Evolutionary conservation across 805 yeast genomes (phyloP).

Genomic region (Monosporozyma solicola): DNA sequence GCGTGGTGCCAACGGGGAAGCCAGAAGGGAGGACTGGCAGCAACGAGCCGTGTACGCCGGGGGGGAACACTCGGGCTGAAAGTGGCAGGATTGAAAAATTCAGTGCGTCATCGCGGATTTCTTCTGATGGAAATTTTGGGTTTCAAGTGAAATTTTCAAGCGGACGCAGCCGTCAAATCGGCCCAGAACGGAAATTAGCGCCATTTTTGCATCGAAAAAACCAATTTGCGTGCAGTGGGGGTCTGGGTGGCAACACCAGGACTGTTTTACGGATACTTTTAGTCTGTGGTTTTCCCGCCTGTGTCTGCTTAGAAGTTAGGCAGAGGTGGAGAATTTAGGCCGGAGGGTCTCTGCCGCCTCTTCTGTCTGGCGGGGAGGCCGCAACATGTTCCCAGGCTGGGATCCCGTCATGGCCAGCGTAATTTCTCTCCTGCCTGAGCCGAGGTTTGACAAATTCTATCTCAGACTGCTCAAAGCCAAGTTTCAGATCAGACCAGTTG

Average conservation of each 20-base stretch:
- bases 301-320: neutral
- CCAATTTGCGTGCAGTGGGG: neutral
- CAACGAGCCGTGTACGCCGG: too few species aligned
- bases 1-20: too few species aligned
- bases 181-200: neutral
- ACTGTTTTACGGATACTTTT: neutral
- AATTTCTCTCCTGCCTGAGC: neutral
- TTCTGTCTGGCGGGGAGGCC: neutral
- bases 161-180: neutral
- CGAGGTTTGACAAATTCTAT: neutral
- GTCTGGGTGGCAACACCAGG: neutral
- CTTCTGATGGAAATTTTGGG: neutral
- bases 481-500: neutral
- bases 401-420: too few species aligned
- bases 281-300: neutral
- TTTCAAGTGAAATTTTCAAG: neutral
- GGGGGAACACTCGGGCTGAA: too few species aligned
- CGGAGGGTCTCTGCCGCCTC: neutral
- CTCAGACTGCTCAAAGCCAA: neutral
- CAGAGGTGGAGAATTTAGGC: neutral
- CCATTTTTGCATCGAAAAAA: neutral
- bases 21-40: too few species aligned
- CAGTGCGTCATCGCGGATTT: neutral
- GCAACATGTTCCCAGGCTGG: too few species aligned
- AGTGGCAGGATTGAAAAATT: neutral